A percentile compares a stretch with the other conserved stretches of the same genome.
Conservation (phyloP, 768 basidiomycete species). For the Boletus rubroflammeus region DNA sequence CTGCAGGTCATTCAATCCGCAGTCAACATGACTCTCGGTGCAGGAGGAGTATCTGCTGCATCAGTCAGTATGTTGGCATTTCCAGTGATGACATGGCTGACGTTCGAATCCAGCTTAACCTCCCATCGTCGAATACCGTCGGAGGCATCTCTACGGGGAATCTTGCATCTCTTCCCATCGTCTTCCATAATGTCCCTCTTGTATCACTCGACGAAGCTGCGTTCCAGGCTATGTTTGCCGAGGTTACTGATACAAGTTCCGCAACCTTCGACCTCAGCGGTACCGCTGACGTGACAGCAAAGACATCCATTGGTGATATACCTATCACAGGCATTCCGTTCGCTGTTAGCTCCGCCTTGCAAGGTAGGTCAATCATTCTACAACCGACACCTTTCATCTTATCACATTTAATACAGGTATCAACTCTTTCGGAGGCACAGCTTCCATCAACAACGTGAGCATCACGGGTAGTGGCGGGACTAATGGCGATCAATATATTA, state of each 20-base stretch:
- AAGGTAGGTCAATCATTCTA: conserved; percentile 35
- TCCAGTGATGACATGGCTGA: neutral
- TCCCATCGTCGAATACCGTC: conserved; percentile 45
- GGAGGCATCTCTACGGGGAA: conserved; percentile 73
- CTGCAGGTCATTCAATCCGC: conserved; percentile 57
- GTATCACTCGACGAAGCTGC: conserved; percentile 50
- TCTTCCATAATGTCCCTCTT: conserved; percentile 55
- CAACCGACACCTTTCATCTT: neutral
- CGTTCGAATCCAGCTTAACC: conserved; percentile 38
- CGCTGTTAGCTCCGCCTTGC: conserved; percentile 52
- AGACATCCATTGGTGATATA: conserved; percentile 62
- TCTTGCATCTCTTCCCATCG: conserved; percentile 53
- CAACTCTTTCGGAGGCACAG: conserved; percentile 52
- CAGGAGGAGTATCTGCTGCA: conserved; percentile 48
- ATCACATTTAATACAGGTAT: conserved; percentile 40
- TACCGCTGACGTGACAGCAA: conserved; percentile 53
- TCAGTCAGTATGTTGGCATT: conserved; percentile 36
- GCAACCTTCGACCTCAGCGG: conserved; percentile 52
- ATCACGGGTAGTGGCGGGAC: conserved; percentile 63
- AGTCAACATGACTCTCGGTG: conserved; percentile 50
- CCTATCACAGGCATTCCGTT: conserved; percentile 64
- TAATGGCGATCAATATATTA: conserved; percentile 57
- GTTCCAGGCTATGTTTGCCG: conserved; percentile 56
- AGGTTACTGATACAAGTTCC: conserved; percentile 47
- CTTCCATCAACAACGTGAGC: conserved; percentile 51